phyloP scores from a whole-genome alignment of 208 protist species.

The Acanthamoeba lenticulata region DNA sequence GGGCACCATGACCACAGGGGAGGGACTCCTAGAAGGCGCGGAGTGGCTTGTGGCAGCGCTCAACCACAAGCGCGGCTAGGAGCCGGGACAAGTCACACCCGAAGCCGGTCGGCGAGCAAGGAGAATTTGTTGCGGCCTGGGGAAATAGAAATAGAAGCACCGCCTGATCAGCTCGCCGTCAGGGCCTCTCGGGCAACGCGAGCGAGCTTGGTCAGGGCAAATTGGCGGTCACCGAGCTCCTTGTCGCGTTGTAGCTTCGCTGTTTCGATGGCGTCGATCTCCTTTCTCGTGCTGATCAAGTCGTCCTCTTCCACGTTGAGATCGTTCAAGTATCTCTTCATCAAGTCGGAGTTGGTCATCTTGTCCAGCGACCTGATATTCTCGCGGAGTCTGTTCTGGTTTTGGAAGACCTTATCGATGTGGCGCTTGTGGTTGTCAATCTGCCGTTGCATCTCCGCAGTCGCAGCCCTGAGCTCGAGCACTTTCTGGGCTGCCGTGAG shows the following conservation, averaged over 20 bases:
- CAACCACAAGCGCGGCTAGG: neutral
- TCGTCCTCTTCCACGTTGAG: neutral
- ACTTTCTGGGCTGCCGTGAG: neutral
- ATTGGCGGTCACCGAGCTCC: neutral
- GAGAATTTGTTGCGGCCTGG: too few species aligned
- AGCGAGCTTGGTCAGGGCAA: neutral
- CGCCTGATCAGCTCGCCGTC: neutral
- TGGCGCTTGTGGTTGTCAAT: neutral
- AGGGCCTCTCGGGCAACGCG: neutral
- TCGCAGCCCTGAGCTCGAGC: neutral
- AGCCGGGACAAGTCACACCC: too few species aligned
- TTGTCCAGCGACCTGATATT: neutral
- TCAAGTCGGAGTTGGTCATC: neutral
- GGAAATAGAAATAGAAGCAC: too few species aligned
- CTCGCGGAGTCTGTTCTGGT: neutral
- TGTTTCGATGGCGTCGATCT: neutral
- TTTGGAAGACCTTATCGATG: neutral
- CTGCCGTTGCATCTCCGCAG: neutral
- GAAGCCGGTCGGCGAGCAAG: too few species aligned
- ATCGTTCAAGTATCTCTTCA: neutral
- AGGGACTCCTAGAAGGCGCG: constrained; percentile 89
- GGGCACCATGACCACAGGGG: constrained; percentile 73
- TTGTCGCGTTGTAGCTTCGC: neutral
- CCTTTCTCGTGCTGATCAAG: neutral
- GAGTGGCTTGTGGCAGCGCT: constrained; percentile 83